Evolutionary conservation across 495 filamentous ascomycete species (phyloP).

Genomic region (Penicillium ucsense): DNA sequence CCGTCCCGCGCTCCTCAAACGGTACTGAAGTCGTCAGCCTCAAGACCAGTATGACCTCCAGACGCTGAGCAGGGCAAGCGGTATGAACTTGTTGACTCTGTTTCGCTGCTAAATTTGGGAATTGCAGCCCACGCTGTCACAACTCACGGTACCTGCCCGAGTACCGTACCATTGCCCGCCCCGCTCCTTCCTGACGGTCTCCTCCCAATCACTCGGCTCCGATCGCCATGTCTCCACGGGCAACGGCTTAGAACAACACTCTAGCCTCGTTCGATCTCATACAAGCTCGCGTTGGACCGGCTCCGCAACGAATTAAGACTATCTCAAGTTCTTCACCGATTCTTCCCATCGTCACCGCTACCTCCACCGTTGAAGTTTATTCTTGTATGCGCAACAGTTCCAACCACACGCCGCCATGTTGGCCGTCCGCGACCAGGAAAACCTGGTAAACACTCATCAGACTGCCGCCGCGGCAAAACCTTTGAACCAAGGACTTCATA

Average conservation of each 20-base stretch:
- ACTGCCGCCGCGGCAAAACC: slow-evolving; percentile 70
- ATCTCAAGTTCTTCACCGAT: neutral
- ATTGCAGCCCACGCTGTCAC: neutral
- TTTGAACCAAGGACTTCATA: slow-evolving; percentile 55
- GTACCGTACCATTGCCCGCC: slow-evolving; percentile 12
- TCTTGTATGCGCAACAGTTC: slow-evolving; percentile 12
- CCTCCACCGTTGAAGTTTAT: neutral
- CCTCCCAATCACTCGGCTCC: slow-evolving; percentile 12
- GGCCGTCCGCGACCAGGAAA: slow-evolving; percentile 83
- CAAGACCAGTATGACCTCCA: no score
- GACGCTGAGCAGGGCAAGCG: no score
- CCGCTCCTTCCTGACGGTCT: neutral
- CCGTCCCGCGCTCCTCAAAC: neutral
- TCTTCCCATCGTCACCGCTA: slow-evolving; percentile 1
- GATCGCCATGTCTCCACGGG: slow-evolving; percentile 39
- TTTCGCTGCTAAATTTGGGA: no score
- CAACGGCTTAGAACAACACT: slow-evolving; percentile 30
- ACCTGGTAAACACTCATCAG: slow-evolving; percentile 67
- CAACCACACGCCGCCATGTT: slow-evolving; percentile 49
- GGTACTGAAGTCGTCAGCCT: no score
- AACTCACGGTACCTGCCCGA: neutral
- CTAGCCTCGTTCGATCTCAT: slow-evolving; percentile 12
- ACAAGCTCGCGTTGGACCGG: neutral
- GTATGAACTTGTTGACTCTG: no score
- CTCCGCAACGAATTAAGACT: no score